phyloP scores from a whole-genome alignment of 148 eudicot genomes.

The Rhododendron vialii region DNA sequence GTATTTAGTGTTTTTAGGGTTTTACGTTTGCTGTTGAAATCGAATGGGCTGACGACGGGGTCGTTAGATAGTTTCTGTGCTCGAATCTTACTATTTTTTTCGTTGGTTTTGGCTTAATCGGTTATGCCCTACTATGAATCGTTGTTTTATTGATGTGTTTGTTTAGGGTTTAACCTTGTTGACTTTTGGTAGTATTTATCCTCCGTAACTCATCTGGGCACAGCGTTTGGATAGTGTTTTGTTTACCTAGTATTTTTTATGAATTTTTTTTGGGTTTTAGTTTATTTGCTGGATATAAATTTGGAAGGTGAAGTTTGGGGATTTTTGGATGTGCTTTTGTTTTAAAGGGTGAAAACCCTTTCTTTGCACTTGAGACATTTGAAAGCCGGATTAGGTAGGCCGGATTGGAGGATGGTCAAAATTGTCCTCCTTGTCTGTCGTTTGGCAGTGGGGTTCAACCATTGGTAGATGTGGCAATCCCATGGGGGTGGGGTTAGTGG shows the following conservation, averaged over 20 bases:
- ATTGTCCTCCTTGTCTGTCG: neutral
- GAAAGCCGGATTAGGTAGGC: neutral
- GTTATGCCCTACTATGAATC: neutral
- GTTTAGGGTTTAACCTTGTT: slow-evolving; percentile 2
- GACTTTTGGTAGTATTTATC: neutral
- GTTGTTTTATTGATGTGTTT: neutral
- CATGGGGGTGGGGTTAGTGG: neutral
- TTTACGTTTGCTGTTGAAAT: neutral
- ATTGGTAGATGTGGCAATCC: neutral
- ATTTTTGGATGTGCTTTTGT: neutral
- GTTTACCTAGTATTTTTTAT: too few species aligned
- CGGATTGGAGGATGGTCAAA: neutral
- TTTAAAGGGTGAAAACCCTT: neutral
- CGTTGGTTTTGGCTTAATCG: neutral
- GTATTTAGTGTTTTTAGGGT: slow-evolving; percentile 1
- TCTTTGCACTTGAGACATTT: neutral
- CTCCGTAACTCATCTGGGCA: neutral
- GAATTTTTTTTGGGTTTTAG: neutral
- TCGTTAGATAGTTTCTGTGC: neutral
- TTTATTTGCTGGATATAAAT: neutral
- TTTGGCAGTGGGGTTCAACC: neutral
- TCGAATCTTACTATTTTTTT: neutral
- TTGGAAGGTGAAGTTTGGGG: neutral
- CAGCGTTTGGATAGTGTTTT: neutral
- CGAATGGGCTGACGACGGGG: neutral